These are phyloP conservation scores for Solanum tacnaense DNA, from an alignment of 257 asterid genomes.

Conservation along the genomic window DNA sequence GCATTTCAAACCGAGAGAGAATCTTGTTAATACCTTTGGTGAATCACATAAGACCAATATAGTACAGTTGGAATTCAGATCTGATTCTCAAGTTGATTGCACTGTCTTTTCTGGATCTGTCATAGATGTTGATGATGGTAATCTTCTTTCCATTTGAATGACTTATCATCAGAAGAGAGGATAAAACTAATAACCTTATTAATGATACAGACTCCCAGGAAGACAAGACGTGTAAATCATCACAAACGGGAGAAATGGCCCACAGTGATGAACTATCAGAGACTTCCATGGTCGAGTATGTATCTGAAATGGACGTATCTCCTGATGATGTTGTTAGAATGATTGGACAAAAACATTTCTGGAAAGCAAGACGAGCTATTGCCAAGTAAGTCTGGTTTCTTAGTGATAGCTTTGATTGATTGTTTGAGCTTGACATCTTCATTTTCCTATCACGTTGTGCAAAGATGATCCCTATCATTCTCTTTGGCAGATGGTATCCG, in stretches of 20 bases:
- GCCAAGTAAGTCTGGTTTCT: conserved; percentile 43
- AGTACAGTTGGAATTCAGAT: conserved; percentile 13
- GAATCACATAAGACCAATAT: conserved; percentile 14
- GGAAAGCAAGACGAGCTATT: conserved; percentile 88
- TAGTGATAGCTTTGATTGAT: background rate
- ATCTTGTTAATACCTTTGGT: conserved; percentile 6
- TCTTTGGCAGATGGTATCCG: background rate
- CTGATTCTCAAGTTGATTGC: conserved; percentile 13
- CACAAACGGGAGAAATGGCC: conserved; percentile 26
- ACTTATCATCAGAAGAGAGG: conserved; percentile 11
- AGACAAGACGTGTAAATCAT: conserved; percentile 28
- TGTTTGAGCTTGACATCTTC: background rate
- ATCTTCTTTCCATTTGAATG: conserved; percentile 12
- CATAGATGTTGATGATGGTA: conserved; percentile 9
- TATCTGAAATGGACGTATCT: conserved; percentile 36
- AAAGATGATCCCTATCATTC: background rate
- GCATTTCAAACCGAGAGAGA: conserved; percentile 14
- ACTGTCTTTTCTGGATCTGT: conserved; percentile 2
- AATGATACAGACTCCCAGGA: conserved; percentile 27
- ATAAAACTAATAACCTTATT: conserved; percentile 10
- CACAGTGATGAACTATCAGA: conserved; percentile 48
- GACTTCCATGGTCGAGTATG: conserved; percentile 57
- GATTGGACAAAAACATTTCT: conserved; percentile 74
- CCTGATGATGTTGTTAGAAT: conserved; percentile 79
- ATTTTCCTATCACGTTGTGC: background rate